These are phyloP conservation scores for Aspergillus pseudoglaucus DNA, from an alignment of 2,329 filamentous ascomycete species.

Conservation along the genomic window DNA sequence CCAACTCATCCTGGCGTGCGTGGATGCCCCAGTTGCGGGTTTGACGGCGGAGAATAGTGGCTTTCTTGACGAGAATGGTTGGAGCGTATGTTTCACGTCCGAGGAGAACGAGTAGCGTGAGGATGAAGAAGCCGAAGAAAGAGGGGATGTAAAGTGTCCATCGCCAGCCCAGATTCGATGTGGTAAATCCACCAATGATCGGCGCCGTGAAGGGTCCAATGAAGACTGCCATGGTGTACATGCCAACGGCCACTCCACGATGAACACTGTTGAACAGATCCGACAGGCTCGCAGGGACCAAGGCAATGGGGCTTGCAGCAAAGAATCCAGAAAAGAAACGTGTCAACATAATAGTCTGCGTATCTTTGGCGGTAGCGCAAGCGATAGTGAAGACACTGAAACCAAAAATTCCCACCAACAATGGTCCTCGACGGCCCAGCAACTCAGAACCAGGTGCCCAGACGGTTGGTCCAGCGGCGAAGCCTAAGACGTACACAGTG, in stretches of 20 bases:
- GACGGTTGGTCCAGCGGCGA: conserved; percentile 53
- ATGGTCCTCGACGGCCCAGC: conserved; percentile 49
- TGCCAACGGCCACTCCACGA: conserved; percentile 35
- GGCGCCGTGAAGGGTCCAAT: conserved; percentile 42
- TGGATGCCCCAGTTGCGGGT: conserved; percentile 18
- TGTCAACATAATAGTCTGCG: conserved; percentile 32
- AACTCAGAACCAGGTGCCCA: conserved; percentile 57
- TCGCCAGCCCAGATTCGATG: conserved; percentile 43
- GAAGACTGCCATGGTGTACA: conserved; percentile 44
- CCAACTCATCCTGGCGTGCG: conserved; percentile 15
- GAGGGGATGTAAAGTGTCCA: conserved; percentile 45
- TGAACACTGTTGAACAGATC: conserved; percentile 44
- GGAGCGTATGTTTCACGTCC: conserved; percentile 50
- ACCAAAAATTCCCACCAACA: conserved; percentile 36
- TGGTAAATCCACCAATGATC: conserved; percentile 44
- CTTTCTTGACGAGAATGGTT: conserved; percentile 12
- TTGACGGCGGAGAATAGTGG: conserved; percentile 13
- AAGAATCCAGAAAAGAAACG: conserved; percentile 42
- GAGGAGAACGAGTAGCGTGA: conserved; percentile 31
- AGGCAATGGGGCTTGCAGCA: conserved; percentile 33
- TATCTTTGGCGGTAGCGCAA: conserved; percentile 34
- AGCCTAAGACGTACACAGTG: conserved; percentile 43
- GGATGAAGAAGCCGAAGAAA: conserved; percentile 45
- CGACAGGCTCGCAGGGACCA: conserved; percentile 36
- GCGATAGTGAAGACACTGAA: conserved; percentile 41